These are phyloP conservation scores for Odontarrhena argentea DNA, from an alignment of 345 rosid species.

Conservation along the genomic window DNA sequence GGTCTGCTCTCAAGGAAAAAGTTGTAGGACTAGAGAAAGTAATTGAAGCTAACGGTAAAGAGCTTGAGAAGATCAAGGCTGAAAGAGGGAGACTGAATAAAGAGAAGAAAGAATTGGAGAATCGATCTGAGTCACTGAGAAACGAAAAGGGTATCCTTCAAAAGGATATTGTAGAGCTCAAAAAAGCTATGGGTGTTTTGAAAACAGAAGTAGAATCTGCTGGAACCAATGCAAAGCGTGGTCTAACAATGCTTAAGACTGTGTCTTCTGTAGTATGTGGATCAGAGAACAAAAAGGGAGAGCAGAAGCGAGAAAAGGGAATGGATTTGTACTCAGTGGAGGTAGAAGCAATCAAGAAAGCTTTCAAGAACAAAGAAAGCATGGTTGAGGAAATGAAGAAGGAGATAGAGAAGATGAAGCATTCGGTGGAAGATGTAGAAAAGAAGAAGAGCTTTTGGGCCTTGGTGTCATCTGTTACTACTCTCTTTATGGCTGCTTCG, in stretches of 20 bases:
- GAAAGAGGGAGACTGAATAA: slow-evolving; percentile 45
- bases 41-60: slow-evolving; percentile 41
- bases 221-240: slow-evolving; percentile 41
- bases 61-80: slow-evolving; percentile 44
- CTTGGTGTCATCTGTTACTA: slow-evolving; percentile 68
- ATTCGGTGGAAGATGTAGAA: slow-evolving; percentile 52
- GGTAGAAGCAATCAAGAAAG: slow-evolving; percentile 60
- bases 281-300: slow-evolving; percentile 37
- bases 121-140: slow-evolving; percentile 37
- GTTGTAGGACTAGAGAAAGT: slow-evolving; percentile 50
- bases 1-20: slow-evolving; percentile 41
- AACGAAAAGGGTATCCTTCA: slow-evolving; percentile 53
- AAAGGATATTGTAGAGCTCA: slow-evolving; percentile 52
- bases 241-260: slow-evolving; percentile 53
- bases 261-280: slow-evolving; percentile 52
- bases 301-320: slow-evolving; percentile 44
- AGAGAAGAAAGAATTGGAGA: slow-evolving; percentile 52
- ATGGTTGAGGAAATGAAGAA: slow-evolving; percentile 58
- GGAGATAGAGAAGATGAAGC: slow-evolving; percentile 54
- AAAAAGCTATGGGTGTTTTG: slow-evolving; percentile 41
- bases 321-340: slow-evolving; percentile 46
- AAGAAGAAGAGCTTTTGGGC: slow-evolving; percentile 73
- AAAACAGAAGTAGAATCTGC: slow-evolving; percentile 54
- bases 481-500: slow-evolving; percentile 63
- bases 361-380: slow-evolving; percentile 61